Conservation (phyloP, 345 rosid genomes). For the Acer campestre region DNA sequence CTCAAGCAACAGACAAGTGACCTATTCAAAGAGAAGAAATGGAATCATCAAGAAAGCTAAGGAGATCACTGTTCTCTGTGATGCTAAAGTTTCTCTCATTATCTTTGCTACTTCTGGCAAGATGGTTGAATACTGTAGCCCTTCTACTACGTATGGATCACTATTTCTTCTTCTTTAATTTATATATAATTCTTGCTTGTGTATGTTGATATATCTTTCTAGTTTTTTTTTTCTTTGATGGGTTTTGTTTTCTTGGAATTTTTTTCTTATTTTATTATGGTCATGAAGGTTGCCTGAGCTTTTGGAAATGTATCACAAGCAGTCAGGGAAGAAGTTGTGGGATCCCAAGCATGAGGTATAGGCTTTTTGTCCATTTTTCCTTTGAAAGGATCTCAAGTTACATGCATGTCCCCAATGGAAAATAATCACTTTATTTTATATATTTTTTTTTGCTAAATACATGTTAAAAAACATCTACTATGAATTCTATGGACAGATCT, state of each 20-base stretch:
- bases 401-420: slow-evolving; percentile 22
- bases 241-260: too few species aligned
- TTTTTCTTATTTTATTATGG: neutral
- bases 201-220: too few species aligned
- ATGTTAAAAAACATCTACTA: slow-evolving; percentile 43
- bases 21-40: slow-evolving; percentile 72
- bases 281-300: slow-evolving; percentile 62
- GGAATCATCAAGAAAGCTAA: slow-evolving; percentile 78
- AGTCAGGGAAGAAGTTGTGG: slow-evolving; percentile 83
- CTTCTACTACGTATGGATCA: slow-evolving; percentile 48
- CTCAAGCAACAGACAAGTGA: slow-evolving; percentile 73
- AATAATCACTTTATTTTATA: slow-evolving; percentile 19
- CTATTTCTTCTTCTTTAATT: too few species aligned
- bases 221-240: neutral
- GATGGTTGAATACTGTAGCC: slow-evolving; percentile 70
- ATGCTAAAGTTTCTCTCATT: slow-evolving; percentile 77
- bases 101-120: slow-evolving; percentile 66
- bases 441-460: slow-evolving; percentile 40
- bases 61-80: slow-evolving; percentile 76
- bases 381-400: slow-evolving; percentile 10
- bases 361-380: slow-evolving; percentile 5
- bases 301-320: slow-evolving; percentile 77
- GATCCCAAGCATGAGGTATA: slow-evolving; percentile 95
- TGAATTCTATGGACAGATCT: slow-evolving; percentile 65
- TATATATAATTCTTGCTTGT: too few species aligned